Conservation (phyloP, 495 filamentous ascomycete species). For the Penicillium canescens region DNA sequence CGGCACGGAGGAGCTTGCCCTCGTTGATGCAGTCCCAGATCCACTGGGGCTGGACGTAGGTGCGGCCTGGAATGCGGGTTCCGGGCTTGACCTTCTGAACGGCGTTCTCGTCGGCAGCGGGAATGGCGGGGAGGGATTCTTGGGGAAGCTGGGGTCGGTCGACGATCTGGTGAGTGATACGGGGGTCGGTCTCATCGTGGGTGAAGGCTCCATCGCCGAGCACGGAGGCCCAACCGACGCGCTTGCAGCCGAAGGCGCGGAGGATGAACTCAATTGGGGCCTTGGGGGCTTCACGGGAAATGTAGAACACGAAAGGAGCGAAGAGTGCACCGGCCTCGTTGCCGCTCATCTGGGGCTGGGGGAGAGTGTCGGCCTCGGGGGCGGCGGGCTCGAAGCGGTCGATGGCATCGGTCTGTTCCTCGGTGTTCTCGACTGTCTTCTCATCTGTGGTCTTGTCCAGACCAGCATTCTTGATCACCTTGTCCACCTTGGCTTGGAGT, state of each 20-base stretch:
- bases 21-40: slow-evolving; percentile 96
- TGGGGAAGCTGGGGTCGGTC: slow-evolving; percentile 78
- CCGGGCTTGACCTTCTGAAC: slow-evolving; percentile 45
- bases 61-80: slow-evolving; percentile 79
- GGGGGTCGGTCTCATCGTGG: slow-evolving; percentile 77
- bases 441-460: slow-evolving; percentile 45
- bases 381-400: slow-evolving; percentile 85
- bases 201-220: slow-evolving; percentile 92
- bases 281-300: slow-evolving; percentile 91
- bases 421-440: slow-evolving; percentile 39
- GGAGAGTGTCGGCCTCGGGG: slow-evolving; percentile 78
- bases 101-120: slow-evolving; percentile 53
- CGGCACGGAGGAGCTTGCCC: slow-evolving; percentile 79
- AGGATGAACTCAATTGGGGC: slow-evolving; percentile 92
- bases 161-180: slow-evolving; percentile 95
- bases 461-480: slow-evolving; percentile 47
- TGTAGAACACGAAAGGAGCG: slow-evolving; percentile 82
- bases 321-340: slow-evolving; percentile 67
- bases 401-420: slow-evolving; percentile 64
- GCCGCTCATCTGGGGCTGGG: slow-evolving; percentile 70
- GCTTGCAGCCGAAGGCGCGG: slow-evolving; percentile 91
- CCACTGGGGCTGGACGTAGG: slow-evolving; percentile 96
- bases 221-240: slow-evolving; percentile 89
- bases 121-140: slow-evolving; percentile 55
- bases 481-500: slow-evolving; percentile 56